Percentiles rank a stretch among this genome's conserved stretches.
These are phyloP conservation scores for Plicaturopsis crispa DNA, from an alignment of 768 basidiomycete species.

Conservation along the genomic window DNA sequence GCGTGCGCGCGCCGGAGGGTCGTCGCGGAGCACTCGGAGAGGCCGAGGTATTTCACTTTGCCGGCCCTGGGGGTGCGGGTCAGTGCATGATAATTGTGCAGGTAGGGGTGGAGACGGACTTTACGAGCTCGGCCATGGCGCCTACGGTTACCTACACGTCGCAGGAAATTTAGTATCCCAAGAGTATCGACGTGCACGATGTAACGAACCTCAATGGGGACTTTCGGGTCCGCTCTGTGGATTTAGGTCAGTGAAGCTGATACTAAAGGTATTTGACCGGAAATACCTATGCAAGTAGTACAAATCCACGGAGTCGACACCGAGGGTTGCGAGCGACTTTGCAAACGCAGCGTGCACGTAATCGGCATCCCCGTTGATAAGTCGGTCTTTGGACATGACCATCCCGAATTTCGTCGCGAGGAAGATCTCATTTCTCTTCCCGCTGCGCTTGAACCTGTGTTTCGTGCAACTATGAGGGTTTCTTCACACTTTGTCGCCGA, in stretches of 20 bases:
- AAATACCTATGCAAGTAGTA: too few species aligned
- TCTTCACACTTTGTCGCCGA: too few species aligned
- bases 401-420: slow-evolving; percentile 31
- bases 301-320: slow-evolving; percentile 22
- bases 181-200: slow-evolving; percentile 6
- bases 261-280: too few species aligned
- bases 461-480: too few species aligned
- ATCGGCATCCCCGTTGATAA: slow-evolving; percentile 17
- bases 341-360: slow-evolving; percentile 16
- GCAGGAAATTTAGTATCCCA: neutral
- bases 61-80: slow-evolving; percentile 16
- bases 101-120: too few species aligned
- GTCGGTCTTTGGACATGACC: too few species aligned
- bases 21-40: slow-evolving; percentile 25
- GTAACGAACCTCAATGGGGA: slow-evolving; percentile 21
- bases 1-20: slow-evolving; percentile 27
- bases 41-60: slow-evolving; percentile 27
- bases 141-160: slow-evolving; percentile 10
- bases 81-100: neutral
- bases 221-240: slow-evolving; percentile 17
- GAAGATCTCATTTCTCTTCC: slow-evolving; percentile 42
- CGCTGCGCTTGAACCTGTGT: slow-evolving; percentile 45
- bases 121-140: slow-evolving; percentile 18
- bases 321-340: slow-evolving; percentile 18
- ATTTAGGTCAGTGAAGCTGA: too few species aligned